These are phyloP conservation scores for Breviolum minutum DNA, from an alignment of 73 alveolate genomes.

Conservation along the genomic window DNA sequence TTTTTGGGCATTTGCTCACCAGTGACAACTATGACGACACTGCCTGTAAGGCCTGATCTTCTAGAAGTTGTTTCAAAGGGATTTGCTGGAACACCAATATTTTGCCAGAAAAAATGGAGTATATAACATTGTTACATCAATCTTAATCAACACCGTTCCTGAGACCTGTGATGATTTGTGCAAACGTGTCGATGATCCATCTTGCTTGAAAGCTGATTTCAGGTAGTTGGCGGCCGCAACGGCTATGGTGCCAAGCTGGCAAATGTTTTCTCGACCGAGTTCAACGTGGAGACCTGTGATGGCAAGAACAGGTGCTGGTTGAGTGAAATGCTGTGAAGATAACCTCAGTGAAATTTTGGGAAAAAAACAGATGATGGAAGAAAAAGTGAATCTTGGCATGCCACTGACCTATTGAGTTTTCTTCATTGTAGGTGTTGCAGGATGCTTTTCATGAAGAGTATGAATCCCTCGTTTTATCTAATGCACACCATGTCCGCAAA, in stretches of 20 bases:
- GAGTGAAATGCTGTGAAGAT: background rate
- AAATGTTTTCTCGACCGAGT: conserved; percentile 99
- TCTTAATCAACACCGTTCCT: too few species aligned
- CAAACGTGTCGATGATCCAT: background rate
- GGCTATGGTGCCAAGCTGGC: conserved; percentile 99
- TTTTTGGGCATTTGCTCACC: conserved; percentile 99
- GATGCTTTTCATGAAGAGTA: background rate
- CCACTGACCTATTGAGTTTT: background rate
- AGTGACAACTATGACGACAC: conserved; percentile 99
- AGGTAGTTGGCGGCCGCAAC: conserved; percentile 98
- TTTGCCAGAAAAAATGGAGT: background rate
- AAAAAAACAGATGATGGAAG: background rate
- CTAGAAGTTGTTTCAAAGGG: background rate
- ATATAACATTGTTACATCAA: background rate
- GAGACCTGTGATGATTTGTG: too few species aligned
- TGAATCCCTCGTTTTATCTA: too few species aligned
- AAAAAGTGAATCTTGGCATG: background rate
- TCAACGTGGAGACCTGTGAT: conserved; percentile 99
- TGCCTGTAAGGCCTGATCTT: conserved; percentile 97
- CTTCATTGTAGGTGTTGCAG: background rate
- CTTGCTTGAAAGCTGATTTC: background rate
- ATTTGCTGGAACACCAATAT: background rate
- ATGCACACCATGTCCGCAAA: too few species aligned
- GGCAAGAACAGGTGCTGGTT: conserved; percentile 96
- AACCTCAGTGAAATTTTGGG: background rate